Conservation (phyloP, 139 green algal genomes). For the Dunaliella primolecta region DNA sequence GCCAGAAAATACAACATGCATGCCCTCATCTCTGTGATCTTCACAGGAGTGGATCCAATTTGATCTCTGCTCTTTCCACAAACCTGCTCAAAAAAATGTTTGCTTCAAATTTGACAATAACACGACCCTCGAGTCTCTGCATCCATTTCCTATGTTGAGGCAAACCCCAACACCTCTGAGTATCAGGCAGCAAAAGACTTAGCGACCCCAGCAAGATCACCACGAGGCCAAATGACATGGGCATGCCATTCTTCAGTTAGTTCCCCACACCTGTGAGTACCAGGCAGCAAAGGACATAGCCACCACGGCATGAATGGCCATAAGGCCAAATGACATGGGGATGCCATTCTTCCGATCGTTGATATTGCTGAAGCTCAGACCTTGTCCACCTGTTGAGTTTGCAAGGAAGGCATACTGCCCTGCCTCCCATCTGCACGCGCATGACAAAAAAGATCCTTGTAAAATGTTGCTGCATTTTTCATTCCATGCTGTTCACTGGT, state of each 20-base stretch:
- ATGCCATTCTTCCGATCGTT: conserved; percentile 51
- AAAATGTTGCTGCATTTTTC: no score
- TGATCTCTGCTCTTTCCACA: no score
- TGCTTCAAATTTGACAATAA: no score
- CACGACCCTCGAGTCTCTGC: no score
- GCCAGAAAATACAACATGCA: no score
- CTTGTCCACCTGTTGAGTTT: conserved; percentile 21
- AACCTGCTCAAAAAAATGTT: no score
- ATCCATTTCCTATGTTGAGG: no score
- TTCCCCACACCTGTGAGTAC: conserved; percentile 21
- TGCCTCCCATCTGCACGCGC: conserved; percentile 44
- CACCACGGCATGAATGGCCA: conserved; percentile 25
- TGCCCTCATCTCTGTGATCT: no score
- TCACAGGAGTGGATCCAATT: no score
- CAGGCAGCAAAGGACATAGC: conserved; percentile 18
- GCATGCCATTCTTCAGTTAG: conserved; percentile 49
- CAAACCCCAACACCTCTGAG: conserved; percentile 4
- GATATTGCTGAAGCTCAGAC: conserved; percentile 54
- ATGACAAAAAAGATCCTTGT: no score
- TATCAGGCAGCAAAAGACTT: conserved; percentile 17
- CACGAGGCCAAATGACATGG: conserved; percentile 38
- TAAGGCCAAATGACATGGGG: conserved; percentile 35
- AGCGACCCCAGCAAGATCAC: conserved; percentile 16
- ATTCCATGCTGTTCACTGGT: no score
- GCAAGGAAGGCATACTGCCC: conserved; percentile 70